Percentiles rank a stretch among this genome's conserved stretches.
phyloP scores from a whole-genome alignment of 208 protist genomes.

The Leishmania amazonensis region DNA sequence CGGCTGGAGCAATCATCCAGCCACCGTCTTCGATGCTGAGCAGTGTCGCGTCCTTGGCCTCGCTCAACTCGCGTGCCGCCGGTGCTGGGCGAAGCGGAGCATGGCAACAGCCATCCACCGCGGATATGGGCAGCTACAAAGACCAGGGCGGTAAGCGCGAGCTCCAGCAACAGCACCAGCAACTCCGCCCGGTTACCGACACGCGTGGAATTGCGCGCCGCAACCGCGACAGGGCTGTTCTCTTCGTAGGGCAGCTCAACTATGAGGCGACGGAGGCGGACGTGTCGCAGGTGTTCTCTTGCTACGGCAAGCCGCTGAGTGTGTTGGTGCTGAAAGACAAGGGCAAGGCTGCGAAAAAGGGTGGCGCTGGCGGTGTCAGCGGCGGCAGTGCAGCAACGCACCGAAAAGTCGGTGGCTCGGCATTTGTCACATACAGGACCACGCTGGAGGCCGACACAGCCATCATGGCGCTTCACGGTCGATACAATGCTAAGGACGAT shows the following conservation, averaged over 20 bases:
- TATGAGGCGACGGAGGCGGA: constrained; percentile 69
- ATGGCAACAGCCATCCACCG: background rate
- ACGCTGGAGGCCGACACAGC: constrained; percentile 73
- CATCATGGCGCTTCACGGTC: constrained; percentile 62
- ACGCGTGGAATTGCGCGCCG: constrained; percentile 29
- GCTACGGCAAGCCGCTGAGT: constrained; percentile 69
- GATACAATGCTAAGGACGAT: constrained; percentile 63
- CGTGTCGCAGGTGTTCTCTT: constrained; percentile 61
- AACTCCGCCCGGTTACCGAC: background rate
- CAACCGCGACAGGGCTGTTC: constrained; percentile 35
- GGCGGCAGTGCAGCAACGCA: constrained; percentile 7
- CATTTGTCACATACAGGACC: constrained; percentile 74
- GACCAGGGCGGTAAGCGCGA: background rate
- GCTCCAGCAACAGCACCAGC: background rate
- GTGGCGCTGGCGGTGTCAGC: background rate
- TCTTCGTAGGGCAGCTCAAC: constrained; percentile 79
- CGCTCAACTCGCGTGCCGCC: background rate
- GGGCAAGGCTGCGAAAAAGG: constrained; percentile 3
- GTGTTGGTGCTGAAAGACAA: constrained; percentile 70
- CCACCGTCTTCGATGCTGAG: background rate
- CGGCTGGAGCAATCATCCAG: background rate
- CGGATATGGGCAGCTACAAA: background rate
- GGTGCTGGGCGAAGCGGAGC: background rate
- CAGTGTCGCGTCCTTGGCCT: background rate
- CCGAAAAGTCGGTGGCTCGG: constrained; percentile 48